Evolutionary conservation across 768 basidiomycete species (phyloP), one percentile per base, ranked within the genome.

Genomic region (Boletus pseudo-olivaceus): DNA sequence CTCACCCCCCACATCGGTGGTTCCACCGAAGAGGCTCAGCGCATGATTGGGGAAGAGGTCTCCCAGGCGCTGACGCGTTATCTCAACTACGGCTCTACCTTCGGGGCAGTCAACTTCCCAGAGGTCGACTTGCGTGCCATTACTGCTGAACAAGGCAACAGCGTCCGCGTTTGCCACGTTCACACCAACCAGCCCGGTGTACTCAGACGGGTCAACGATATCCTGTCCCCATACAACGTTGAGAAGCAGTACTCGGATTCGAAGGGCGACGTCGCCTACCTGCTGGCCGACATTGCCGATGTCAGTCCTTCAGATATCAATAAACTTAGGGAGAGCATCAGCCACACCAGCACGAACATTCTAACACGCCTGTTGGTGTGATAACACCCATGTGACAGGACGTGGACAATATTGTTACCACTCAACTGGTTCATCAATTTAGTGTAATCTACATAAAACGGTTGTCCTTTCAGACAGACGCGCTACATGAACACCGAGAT

Each of bases 231-330:
- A 37, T 93, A 95, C 81, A 98, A 99, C 73, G 95, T 99, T 69
- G 94, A 96, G 75, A 98, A 98, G 77, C 97, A 98, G 74, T 98
- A 88, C 73, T 94, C 96, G n/a, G 97, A 99, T 68, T 93, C 92
- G 43, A 93, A 93, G 75, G 90, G 89, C 56, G 91, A 93, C 49
- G 74, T 93, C 47, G 93, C 95, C 26, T 98, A 98, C 72, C 81
- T 99, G 58, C 88, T 99, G 85, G 95, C 95, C 12, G 97, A 99
- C 71, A 98, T 99, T 60, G 86, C 90, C 20, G 83, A 92, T 59
- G 94, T 98, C 61, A 90, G 89, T 67, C 81, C 83, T 55, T 75
- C 77, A 51, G 91, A 97, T 66, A 77, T 96, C 60, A 84, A 83
- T 64, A 83, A 76, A 63, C 78, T 98, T 47, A 87, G 83, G 73